Base-by-base conservation (phyloP, 2,329 filamentous ascomycete genomes). In the Emydomyces testavorans region DNA sequence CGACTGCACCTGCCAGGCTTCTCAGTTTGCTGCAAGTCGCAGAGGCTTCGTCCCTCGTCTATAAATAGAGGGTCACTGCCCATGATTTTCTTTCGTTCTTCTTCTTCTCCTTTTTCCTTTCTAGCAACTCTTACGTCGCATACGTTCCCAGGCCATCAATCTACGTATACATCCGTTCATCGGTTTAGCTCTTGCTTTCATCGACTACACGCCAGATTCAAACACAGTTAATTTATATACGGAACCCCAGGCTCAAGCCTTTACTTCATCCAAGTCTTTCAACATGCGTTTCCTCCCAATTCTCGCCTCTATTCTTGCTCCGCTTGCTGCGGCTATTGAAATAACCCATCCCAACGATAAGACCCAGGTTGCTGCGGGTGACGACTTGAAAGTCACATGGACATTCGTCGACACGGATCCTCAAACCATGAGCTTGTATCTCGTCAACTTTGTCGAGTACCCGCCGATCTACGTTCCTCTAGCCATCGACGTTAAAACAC, bases 371-470 rank as follows among this genome's bases (percentile, higher is more conserved):
- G 50, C 56, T 31, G 65, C 65, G 50, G 67, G 67, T 32, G 53
- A 58, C 24, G 59, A 55, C 32, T 52, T 61, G 53, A 56, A 56
- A 34, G 59, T 69, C 32, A 57, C 58, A 26, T 70, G 67, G 67
- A 55, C 57, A 38, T 61, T 57, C 18, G 67, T 69, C 48, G 65
- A 69, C 52, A 69, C 65, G 10, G 67, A 70, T 53, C 64, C 67
- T 15, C 52, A 57, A 28, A 50, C 46, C 32, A 64, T 70, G 60
- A 66, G 64, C 57, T 55, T 70, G 53, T 69, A 64, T 53, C 63
- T 70, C 46, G 65, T 67, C 60, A 70, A 70, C 64, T 70, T 70
- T 55, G 63, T 68, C 52, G 63, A 67, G 56, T 70, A 64, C 62
- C 67, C 67, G 32, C 67, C 67, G 5, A 63, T 56, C 51, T 69